Base-by-base conservation (phyloP, 345 rosid genomes). In the Physaria fendleri region DNA sequence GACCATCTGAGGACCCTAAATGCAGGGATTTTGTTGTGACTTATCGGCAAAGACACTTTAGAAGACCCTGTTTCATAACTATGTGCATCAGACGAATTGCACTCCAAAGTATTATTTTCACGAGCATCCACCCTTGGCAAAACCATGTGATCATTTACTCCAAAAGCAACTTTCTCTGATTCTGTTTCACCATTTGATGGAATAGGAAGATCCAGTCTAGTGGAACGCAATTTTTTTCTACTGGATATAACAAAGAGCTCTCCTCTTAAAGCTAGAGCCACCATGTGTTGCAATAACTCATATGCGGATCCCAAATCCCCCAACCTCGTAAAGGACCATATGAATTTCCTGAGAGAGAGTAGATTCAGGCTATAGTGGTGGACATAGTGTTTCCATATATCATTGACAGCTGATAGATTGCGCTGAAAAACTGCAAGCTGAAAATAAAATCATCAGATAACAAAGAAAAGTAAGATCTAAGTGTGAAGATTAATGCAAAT, bases 351-450 rank as follows among this genome's bases (percentile, higher is more conserved):
- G 68, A 88, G 71, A 15, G 76, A 47, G 29, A 56, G 16, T 49
- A 82, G 52, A 59, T 68, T 76, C 54, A 77, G 77, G 45, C 74
- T 81, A 69, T 82, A 85, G 75, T 76, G 77, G 72, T 79, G 75
- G 24, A 63, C 58, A 68, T 83, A 88, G 64, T 79, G 82, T 65
- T 78, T 74, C 94, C 85, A 79, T 32, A 92, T 79, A 16, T 76
- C 83, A 61, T 70, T 78, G 13, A 77, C 87, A 18, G 80, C 82
- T 37, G 77, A 64, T 39, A 73, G 73, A 70, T 79, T 81, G 68
- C 78, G 56, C 80, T 81, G 87, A 71, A 65, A 68, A 66, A 83
- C 90, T 68, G 98, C 97, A 71, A 92, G 79, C 96, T 92, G 82
- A 62, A 80, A 68, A 66, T 8, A 32, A 47, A 46, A 6, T 23